Base-by-base conservation (phyloP, 176 grass and related monocot genomes). In the Ensete glaucum region DNA sequence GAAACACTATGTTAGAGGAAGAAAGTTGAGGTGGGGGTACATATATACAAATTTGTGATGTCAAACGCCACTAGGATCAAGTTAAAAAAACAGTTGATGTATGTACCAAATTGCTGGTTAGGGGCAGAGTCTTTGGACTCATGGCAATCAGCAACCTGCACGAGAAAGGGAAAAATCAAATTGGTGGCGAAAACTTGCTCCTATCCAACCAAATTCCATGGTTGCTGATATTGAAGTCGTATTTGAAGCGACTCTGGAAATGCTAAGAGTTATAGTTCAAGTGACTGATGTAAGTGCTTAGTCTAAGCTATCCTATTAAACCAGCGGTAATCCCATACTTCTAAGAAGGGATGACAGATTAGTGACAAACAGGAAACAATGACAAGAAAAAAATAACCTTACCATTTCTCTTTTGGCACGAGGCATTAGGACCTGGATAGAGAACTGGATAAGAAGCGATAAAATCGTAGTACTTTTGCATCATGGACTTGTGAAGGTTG, bases 401-500 rank as follows among this genome's bases (percentile, higher is more conserved):
- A 77, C 60, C 19, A 15, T 20, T 52, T 22, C 19, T 14, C 27
- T 69, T n/a, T 17, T 21, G 9, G 53, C 26, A 9, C 4, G 4
- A 25, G 1, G 43, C 67, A 51, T 50, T 70, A 70, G 8, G 67
- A 25, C 50, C 74, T 27, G 34, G 16, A 24, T 16, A 17, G 14
- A 25, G 3, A 58, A 71, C 81, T 88, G 62, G 83, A 86, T 68
- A 97, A 43, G 51, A 92, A 97, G 59, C 64, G 78, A 87, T 89
- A 78, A 77, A 97, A 97, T 51, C 79, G 84, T 75, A 93, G 85
- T 64, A 80, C 62, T 93, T 88, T 91, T 29, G 72, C 74, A 79
- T 53, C 55, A 78, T 82, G 59, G 58, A 69, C 72, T 83, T 83
- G 77, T 17, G 67, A 16, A 16, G 80, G 27, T 60, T 65, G 71